Conservation (phyloP, 805 yeast genomes). For the Lachancea sp. region DNA sequence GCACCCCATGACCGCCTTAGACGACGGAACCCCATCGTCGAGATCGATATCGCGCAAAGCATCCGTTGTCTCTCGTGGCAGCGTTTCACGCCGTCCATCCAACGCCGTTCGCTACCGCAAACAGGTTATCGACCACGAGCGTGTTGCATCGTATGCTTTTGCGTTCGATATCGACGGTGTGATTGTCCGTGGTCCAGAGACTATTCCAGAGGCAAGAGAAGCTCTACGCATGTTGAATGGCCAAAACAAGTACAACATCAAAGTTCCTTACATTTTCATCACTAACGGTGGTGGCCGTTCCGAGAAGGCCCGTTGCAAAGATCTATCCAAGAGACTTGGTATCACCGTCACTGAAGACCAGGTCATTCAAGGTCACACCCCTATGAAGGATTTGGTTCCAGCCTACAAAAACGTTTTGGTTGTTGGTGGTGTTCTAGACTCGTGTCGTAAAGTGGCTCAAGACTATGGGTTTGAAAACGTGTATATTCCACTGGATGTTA, state of each 20-base stretch:
- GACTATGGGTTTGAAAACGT: slow-evolving; percentile 80
- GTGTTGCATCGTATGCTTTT: slow-evolving; percentile 80
- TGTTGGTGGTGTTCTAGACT: slow-evolving; percentile 84
- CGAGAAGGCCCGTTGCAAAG: slow-evolving; percentile 66
- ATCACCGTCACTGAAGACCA: slow-evolving; percentile 64
- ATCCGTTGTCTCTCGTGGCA: slow-evolving; percentile 5
- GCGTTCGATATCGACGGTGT: slow-evolving; percentile 94
- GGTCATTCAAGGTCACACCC: slow-evolving; percentile 90
- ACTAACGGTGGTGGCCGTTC: slow-evolving; percentile 93
- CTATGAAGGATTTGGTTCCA: slow-evolving; percentile 75
- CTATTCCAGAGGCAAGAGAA: slow-evolving; percentile 71
- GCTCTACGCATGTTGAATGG: slow-evolving; percentile 73
- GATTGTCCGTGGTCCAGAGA: slow-evolving; percentile 74
- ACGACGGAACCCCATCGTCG: slow-evolving; percentile 8
- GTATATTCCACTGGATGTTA: slow-evolving; percentile 72
- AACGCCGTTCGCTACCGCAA: slow-evolving; percentile 25
- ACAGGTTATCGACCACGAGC: slow-evolving; percentile 54
- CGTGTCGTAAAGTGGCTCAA: slow-evolving; percentile 75
- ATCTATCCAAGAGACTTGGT: slow-evolving; percentile 55
- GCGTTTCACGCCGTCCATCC: slow-evolving; percentile 6
- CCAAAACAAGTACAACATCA: slow-evolving; percentile 66
- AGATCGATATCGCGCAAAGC: slow-evolving; percentile 8
- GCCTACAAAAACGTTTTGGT: slow-evolving; percentile 69
- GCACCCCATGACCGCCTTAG: slow-evolving; percentile 23
- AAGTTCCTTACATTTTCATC: slow-evolving; percentile 76